Conservation (phyloP, 345 rosid genomes). For the Fremontodendron californicum region DNA sequence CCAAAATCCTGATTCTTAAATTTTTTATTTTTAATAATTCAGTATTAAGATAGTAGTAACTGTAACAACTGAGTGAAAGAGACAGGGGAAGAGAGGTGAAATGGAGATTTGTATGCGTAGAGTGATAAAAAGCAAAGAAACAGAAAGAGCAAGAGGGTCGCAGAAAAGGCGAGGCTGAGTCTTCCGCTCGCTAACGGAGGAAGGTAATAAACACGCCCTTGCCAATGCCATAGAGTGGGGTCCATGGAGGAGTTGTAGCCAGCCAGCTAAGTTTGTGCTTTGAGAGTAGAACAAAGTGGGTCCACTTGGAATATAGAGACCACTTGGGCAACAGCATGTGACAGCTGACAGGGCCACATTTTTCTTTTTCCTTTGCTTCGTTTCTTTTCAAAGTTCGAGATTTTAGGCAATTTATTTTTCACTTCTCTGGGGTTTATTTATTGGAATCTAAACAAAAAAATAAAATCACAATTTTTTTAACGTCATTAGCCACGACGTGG, state of each 20-base stretch:
- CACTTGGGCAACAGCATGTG: slow-evolving; percentile 37
- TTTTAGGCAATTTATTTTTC: neutral
- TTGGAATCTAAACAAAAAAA: neutral
- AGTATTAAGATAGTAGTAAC: slow-evolving; percentile 24
- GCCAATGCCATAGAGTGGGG: slow-evolving; percentile 22
- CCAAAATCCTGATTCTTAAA: neutral
- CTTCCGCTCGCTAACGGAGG: neutral
- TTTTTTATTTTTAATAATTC: too few relatives aligned
- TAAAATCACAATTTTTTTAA: neutral
- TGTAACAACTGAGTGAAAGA: slow-evolving; percentile 24
- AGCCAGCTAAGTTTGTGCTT: slow-evolving; percentile 41
- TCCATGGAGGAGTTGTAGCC: slow-evolving; percentile 20
- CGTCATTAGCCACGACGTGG: neutral
- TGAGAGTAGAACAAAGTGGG: too few relatives aligned
- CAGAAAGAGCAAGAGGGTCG: neutral
- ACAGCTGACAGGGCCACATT: slow-evolving; percentile 24
- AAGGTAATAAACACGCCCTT: slow-evolving; percentile 1
- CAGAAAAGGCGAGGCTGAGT: neutral
- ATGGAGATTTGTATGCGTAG: neutral
- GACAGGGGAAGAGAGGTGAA: slow-evolving; percentile 5
- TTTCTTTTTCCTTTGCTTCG: neutral
- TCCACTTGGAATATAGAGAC: neutral
- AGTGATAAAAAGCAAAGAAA: neutral
- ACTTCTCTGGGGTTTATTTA: neutral
- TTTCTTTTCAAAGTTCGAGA: neutral